Evolutionary conservation across 345 rosid genomes (phyloP).

Genomic region (Punica granatum): DNA sequence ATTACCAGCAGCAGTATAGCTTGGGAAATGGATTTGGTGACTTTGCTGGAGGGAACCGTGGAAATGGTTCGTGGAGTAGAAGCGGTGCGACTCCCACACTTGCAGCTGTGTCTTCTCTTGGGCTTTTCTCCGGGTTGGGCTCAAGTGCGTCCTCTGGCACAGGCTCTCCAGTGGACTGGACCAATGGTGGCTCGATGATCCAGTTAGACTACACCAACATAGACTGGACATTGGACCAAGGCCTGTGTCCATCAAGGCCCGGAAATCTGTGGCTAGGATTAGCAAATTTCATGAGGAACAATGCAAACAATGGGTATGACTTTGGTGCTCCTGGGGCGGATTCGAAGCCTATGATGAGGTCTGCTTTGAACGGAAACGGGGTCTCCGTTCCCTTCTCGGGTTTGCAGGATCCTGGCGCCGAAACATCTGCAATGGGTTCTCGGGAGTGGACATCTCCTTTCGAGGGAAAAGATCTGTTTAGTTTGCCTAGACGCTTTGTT

Average conservation of each 20-base stretch:
- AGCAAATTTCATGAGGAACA: constrained; percentile 24
- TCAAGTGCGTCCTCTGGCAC: constrained; percentile 49
- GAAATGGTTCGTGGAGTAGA: constrained; percentile 50
- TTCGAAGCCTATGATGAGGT: constrained; percentile 30
- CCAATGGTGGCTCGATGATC: constrained; percentile 43
- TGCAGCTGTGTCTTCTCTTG: constrained; percentile 74
- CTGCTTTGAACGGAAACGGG: constrained; percentile 29
- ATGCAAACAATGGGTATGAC: constrained; percentile 22
- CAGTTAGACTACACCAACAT: constrained; percentile 55
- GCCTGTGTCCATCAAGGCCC: constrained; percentile 31
- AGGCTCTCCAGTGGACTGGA: constrained; percentile 71
- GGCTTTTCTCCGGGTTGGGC: constrained; percentile 63
- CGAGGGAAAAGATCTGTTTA: constrained; percentile 83
- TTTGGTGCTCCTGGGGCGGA: constrained; percentile 25
- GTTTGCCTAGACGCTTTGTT: constrained; percentile 76
- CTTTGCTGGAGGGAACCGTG: constrained; percentile 34
- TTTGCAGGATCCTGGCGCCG: constrained; percentile 34
- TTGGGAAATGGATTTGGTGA: constrained; percentile 35
- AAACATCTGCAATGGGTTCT: constrained; percentile 36
- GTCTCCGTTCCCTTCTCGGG: constrained; percentile 24
- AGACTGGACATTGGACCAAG: constrained; percentile 79
- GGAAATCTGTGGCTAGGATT: constrained; percentile 37
- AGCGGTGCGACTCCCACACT: constrained; percentile 38
- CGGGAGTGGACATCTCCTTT: constrained; percentile 90
- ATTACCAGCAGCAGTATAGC: constrained; percentile 35